phyloP scores from a whole-genome alignment of 768 basidiomycete genomes.

The Suillus americanus region DNA sequence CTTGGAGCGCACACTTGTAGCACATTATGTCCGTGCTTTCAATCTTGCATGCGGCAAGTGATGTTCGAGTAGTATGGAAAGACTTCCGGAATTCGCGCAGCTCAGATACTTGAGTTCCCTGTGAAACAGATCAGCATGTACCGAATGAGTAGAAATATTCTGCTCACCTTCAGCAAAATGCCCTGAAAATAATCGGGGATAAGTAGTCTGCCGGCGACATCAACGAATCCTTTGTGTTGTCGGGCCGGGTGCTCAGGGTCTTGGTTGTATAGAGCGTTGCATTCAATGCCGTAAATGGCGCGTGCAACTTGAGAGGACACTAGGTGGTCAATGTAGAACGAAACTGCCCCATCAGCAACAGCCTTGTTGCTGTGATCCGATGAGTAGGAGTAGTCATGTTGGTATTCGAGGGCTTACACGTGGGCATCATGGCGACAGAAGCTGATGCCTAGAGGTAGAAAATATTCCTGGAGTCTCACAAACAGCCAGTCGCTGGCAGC shows the following conservation, averaged over 20 bases:
- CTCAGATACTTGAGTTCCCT: constrained; percentile 23
- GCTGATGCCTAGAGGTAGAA: constrained; percentile 36
- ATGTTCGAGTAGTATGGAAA: not conserved
- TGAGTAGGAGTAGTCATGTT: not conserved
- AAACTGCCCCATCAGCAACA: constrained; percentile 49
- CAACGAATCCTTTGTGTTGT: too few relatives aligned
- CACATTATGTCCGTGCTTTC: not conserved
- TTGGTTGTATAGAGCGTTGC: too few relatives aligned
- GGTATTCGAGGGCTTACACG: constrained; percentile 35
- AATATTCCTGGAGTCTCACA: constrained; percentile 36
- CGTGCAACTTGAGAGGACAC: too few relatives aligned
- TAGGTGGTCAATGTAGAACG: constrained; percentile 18
- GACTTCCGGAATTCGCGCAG: constrained; percentile 8
- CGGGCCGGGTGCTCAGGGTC: too few relatives aligned
- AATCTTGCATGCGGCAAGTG: not conserved
- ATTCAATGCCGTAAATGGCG: too few relatives aligned
- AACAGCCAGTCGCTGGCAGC: constrained; percentile 49
- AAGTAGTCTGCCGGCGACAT: not conserved
- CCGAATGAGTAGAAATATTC: not conserved
- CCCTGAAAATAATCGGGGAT: constrained; percentile 36
- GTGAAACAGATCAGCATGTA: constrained; percentile 2
- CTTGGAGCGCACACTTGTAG: constrained; percentile 9
- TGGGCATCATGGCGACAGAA: constrained; percentile 49
- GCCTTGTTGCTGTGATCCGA: constrained; percentile 37
- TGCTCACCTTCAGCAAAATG: constrained; percentile 37